Evolutionary conservation across 208 protist species (phyloP).

Genomic region (Porcisia deanei): DNA sequence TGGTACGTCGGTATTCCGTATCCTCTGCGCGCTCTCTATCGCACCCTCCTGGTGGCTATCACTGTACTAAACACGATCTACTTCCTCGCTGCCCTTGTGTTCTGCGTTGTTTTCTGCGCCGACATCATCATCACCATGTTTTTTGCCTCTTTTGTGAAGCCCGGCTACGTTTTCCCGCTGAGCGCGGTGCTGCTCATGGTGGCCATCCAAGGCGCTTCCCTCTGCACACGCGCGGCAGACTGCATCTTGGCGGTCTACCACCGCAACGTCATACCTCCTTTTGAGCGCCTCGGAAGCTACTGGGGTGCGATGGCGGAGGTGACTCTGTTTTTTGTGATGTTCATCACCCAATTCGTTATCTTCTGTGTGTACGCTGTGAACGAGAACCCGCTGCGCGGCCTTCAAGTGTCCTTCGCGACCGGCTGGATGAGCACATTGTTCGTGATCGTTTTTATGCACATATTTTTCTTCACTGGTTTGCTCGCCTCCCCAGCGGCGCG

Average conservation of each 20-base stretch:
- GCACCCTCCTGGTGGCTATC: conserved; percentile 35
- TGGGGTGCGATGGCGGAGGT: conserved; percentile 42
- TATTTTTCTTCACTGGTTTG: conserved; percentile 63
- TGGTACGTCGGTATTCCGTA: conserved; percentile 55
- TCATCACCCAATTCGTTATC: conserved; percentile 51
- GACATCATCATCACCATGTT: conserved; percentile 56
- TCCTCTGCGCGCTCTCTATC: conserved; percentile 43
- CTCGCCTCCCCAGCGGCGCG: conserved; percentile 26
- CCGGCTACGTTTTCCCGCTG: conserved; percentile 60
- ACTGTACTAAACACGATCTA: conserved; percentile 47
- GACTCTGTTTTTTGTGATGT: conserved; percentile 39
- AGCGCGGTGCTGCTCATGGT: conserved; percentile 47
- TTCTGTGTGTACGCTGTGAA: conserved; percentile 49
- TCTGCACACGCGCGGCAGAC: conserved; percentile 55
- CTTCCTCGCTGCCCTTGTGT: conserved; percentile 53
- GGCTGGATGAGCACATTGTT: conserved; percentile 58
- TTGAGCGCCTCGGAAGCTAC: conserved; percentile 46
- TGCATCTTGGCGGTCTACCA: conserved; percentile 37
- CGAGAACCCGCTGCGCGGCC: conserved; percentile 36
- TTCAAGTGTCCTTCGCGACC: conserved; percentile 63
- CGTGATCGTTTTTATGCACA: conserved; percentile 44
- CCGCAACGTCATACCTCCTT: conserved; percentile 48
- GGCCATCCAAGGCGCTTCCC: conserved; percentile 40
- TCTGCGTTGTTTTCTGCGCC: conserved; percentile 43
- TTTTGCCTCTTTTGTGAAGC: conserved; percentile 58